Percentiles rank a stretch among this genome's conserved stretches.
These are phyloP conservation scores for Aspergillus aculeatus DNA, from an alignment of 2,329 filamentous ascomycete species.

Conservation along the genomic window DNA sequence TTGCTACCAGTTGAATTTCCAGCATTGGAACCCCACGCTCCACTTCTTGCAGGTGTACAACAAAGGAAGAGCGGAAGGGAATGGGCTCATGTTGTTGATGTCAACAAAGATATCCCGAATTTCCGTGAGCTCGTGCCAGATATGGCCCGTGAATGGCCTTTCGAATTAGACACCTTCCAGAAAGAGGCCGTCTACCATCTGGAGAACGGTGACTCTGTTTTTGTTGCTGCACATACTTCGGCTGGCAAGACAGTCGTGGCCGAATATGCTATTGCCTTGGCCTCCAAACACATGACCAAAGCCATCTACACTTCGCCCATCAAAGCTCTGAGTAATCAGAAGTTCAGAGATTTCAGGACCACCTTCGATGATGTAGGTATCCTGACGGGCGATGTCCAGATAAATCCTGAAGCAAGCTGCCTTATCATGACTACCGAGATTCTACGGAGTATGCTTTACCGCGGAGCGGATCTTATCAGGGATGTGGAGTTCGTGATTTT, in stretches of 20 bases:
- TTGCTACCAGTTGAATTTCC: slow-evolving; percentile 91
- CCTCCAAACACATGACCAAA: slow-evolving; percentile 98
- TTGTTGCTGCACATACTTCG: slow-evolving; percentile 95
- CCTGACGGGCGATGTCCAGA: slow-evolving; percentile 94
- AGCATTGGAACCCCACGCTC: slow-evolving; percentile 79
- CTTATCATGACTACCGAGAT: slow-evolving; percentile 99
- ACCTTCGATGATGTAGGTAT: slow-evolving; percentile 96
- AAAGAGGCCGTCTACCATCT: slow-evolving; percentile 98
- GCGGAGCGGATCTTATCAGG: slow-evolving; percentile 89
- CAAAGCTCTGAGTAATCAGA: slow-evolving; percentile 97
- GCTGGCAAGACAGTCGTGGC: slow-evolving; percentile 98
- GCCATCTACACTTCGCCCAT: slow-evolving; percentile 99
- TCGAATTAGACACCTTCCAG: slow-evolving; percentile 96
- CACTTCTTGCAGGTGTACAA: slow-evolving; percentile 65
- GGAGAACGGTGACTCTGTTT: slow-evolving; percentile 94
- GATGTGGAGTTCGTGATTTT: slow-evolving; percentile 99
- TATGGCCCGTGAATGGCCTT: slow-evolving; percentile 95
- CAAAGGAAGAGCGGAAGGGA: slow-evolving; percentile 74
- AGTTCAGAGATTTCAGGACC: slow-evolving; percentile 90
- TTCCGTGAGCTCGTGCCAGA: slow-evolving; percentile 91
- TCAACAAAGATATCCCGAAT: slow-evolving; percentile 89
- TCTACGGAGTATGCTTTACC: slow-evolving; percentile 94
- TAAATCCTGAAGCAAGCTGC: slow-evolving; percentile 94
- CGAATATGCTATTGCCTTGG: slow-evolving; percentile 94
- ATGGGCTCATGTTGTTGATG: slow-evolving; percentile 98